These are phyloP conservation scores for Penicillium coprophilum DNA, from an alignment of 495 filamentous ascomycete species.

Conservation along the genomic window DNA sequence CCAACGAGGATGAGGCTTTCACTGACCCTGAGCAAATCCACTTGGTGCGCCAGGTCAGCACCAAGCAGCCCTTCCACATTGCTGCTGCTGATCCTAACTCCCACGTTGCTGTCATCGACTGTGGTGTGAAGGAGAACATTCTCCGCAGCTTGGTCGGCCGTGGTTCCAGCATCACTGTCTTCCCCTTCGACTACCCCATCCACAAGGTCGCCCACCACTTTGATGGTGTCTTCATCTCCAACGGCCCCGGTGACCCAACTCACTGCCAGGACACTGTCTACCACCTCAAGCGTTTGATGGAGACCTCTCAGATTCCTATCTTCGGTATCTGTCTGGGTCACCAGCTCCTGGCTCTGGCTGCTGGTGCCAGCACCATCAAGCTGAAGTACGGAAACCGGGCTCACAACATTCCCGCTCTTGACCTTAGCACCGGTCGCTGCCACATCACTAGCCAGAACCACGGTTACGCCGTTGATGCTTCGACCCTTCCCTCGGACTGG, in stretches of 20 bases:
- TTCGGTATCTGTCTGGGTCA: conserved; percentile 97
- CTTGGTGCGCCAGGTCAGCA: conserved; percentile 90
- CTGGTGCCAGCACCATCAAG: conserved; percentile 85
- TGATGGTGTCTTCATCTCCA: conserved; percentile 95
- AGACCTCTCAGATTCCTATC: conserved; percentile 83
- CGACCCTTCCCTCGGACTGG: conserved; percentile 79
- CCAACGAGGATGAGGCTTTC: conserved; percentile 95
- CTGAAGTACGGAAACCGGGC: conserved; percentile 97
- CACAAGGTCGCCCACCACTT: conserved; percentile 98
- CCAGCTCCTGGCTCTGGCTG: conserved; percentile 73
- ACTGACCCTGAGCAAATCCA: conserved; percentile 95
- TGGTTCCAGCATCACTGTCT: conserved; percentile 83
- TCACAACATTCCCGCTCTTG: conserved; percentile 95
- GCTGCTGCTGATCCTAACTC: conserved; percentile 72
- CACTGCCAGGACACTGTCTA: conserved; percentile 92
- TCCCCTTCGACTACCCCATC: conserved; percentile 95
- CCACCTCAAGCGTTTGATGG: conserved; percentile 84
- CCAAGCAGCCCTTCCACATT: conserved; percentile 96
- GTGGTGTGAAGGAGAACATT: conserved; percentile 99
- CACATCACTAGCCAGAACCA: conserved; percentile 99
- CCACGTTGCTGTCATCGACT: conserved; percentile 94
- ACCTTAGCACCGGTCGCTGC: conserved; percentile 92
- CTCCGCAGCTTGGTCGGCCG: conserved; percentile 87
- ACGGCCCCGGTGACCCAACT: conserved; percentile 95
- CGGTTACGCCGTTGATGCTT: conserved; percentile 91